phyloP scores from a whole-genome alignment of 139 green algal species.

The Picochlorum sp. region DNA sequence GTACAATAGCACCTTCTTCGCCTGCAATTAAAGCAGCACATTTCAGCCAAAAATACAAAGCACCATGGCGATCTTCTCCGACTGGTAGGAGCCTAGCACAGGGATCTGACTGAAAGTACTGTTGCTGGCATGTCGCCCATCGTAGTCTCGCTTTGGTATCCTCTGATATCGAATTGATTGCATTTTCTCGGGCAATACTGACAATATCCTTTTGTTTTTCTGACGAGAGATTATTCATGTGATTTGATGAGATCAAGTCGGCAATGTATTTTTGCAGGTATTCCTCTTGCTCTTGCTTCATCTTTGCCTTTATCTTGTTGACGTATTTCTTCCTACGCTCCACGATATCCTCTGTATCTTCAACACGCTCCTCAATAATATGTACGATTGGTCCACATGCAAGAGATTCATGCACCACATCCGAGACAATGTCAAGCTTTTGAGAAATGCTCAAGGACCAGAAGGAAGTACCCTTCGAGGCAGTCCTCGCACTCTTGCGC shows the following conservation, averaged over 20 bases:
- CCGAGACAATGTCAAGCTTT: background rate
- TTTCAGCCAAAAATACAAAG: constrained; percentile 19
- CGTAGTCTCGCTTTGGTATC: background rate
- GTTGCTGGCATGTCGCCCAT: background rate
- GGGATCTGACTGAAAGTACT: constrained; percentile 10
- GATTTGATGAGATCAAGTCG: background rate
- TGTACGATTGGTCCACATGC: background rate
- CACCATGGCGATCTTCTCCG: constrained; percentile 29
- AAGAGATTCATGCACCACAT: background rate
- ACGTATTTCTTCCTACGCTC: background rate
- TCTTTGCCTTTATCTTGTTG: background rate
- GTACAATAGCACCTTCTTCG: background rate
- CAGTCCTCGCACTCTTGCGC: background rate
- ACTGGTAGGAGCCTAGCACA: background rate
- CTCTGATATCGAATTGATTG: background rate
- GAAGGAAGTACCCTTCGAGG: background rate
- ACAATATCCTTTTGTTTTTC: background rate
- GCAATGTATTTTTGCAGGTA: background rate
- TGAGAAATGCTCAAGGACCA: background rate
- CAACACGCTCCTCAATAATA: background rate
- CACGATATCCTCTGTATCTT: background rate
- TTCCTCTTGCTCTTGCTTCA: background rate
- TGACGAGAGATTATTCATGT: background rate
- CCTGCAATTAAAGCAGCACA: background rate
- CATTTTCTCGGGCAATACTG: background rate